phyloP scores from a whole-genome alignment of 2,329 filamentous ascomycete species.

The Botrytis squamosa region DNA sequence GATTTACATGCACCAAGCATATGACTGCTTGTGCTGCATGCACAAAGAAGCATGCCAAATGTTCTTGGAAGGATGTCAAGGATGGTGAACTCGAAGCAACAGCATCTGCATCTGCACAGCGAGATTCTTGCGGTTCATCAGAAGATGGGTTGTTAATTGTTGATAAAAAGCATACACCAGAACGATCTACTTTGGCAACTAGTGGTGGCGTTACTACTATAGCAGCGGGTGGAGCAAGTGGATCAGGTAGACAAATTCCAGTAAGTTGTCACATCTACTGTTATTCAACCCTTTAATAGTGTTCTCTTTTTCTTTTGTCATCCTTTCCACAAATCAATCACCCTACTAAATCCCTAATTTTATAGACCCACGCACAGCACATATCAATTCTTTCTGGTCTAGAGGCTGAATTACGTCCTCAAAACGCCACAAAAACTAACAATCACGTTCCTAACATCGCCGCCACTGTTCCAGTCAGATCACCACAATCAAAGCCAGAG shows the following conservation, averaged over 20 bases:
- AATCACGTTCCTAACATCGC: neutral
- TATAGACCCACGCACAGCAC: neutral
- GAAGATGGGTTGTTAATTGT: conserved; percentile 20
- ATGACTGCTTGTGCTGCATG: conserved; percentile 83
- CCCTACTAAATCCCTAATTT: neutral
- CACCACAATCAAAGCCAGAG: conserved; percentile 5
- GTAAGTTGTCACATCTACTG: neutral
- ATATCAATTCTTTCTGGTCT: conserved; percentile 16
- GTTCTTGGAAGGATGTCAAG: conserved; percentile 78
- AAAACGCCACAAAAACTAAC: neutral
- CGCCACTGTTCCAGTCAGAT: conserved; percentile 2
- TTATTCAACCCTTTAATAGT: neutral
- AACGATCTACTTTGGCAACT: neutral
- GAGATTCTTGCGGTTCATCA: conserved; percentile 15
- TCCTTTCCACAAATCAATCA: neutral
- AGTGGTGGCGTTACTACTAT: conserved; percentile 12
- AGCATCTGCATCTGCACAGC: neutral
- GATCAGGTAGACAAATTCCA: neutral
- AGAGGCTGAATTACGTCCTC: conserved; percentile 8
- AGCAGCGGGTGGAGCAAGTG: neutral
- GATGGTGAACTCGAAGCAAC: conserved; percentile 57
- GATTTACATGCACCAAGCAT: conserved; percentile 82
- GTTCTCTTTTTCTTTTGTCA: neutral
- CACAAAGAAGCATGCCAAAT: conserved; percentile 87
- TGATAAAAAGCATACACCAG: conserved; percentile 20